phyloP scores from a whole-genome alignment of 1,284 basidiomycete species.

The Grifola frondosa region DNA sequence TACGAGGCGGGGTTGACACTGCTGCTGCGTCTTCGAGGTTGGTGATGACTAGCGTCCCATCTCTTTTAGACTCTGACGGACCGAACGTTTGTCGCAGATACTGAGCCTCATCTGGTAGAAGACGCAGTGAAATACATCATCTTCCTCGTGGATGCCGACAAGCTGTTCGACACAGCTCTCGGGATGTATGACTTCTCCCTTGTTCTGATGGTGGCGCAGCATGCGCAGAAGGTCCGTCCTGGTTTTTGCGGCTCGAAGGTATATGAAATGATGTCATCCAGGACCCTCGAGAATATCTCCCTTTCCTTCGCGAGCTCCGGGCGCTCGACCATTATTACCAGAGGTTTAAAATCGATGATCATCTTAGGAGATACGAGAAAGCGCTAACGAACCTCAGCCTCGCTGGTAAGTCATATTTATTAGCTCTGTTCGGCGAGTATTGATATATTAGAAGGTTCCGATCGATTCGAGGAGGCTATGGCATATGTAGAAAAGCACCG shows the following conservation, averaged over 20 bases:
- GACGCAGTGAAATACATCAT: constrained; percentile 99
- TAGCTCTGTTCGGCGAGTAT: not conserved
- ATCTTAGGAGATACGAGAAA: constrained; percentile 75
- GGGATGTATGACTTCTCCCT: constrained; percentile 99
- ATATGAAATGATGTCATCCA: constrained; percentile 32
- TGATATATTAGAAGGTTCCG: constrained; percentile 41
- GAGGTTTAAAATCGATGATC: constrained; percentile 90
- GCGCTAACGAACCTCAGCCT: constrained; percentile 77
- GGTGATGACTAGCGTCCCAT: too few species aligned
- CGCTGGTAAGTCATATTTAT: constrained; percentile 52
- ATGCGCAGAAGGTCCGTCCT: constrained; percentile 83
- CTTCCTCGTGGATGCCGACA: constrained; percentile 93
- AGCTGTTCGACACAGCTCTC: constrained; percentile 90
- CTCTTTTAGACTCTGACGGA: not conserved
- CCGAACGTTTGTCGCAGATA: constrained; percentile 44
- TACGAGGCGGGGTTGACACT: constrained; percentile 83
- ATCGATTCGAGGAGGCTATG: constrained; percentile 78
- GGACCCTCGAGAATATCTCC: constrained; percentile 98
- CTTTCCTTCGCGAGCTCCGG: constrained; percentile 90
- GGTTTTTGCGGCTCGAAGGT: not conserved
- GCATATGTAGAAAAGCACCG: constrained; percentile 80
- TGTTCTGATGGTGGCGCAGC: constrained; percentile 94
- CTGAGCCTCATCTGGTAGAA: constrained; percentile 78
- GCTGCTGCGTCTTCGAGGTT: constrained; percentile 79
- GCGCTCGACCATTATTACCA: constrained; percentile 83